Base-by-base conservation (phyloP, 352 stramenopile genomes). In the Thalassiosira exigua region DNA sequence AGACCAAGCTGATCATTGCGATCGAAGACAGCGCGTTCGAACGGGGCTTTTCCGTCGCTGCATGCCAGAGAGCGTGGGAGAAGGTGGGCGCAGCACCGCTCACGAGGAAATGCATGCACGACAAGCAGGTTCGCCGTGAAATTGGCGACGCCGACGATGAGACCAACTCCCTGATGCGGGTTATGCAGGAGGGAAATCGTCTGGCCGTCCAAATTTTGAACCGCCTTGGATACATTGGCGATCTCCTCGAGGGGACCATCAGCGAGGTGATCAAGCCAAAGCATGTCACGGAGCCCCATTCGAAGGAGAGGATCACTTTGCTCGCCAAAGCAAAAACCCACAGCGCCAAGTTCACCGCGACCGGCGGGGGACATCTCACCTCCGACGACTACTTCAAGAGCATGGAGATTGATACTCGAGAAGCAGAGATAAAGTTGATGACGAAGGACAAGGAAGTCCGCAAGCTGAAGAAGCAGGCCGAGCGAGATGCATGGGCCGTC, bases 301-400 rank as follows among this genome's bases (percentile, higher is more conserved):
- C 29, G 11, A 4, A 44, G 17, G 29, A 65, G 22, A 4, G 30
- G 7, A 14, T 26, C 5, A 3, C 26, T 7, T 4, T 50, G 11
- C 17, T 65, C 2, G 62, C 46, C 3, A 50, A 62, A 14, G 27
- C 46, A 1, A 36, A 60, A 11, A 48, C 24, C 3, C 62, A 71
- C 24, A 33, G 48, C n/a, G 48, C 19, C 1, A 58, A 27, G 36
- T 71, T 71, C 33, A 24, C 4, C 9, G 48, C 44, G 19, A 62
- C 48, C 14, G 27, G 46, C 19, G 44, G 46, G 12, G 14, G 14
- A 9, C 48, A 71, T 32, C 19, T 58, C 4, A 71, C 48, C 26
- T 46, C 29, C 7, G 4, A 62, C n/a, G 48, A 71, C 29, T 29
- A 61, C 4, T 71, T 71, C 48, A 71, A 62, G 27, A 17, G 21